These are phyloP conservation scores for Yamadazyma laniorum DNA, from an alignment of 805 yeast genomes.

Conservation along the genomic window DNA sequence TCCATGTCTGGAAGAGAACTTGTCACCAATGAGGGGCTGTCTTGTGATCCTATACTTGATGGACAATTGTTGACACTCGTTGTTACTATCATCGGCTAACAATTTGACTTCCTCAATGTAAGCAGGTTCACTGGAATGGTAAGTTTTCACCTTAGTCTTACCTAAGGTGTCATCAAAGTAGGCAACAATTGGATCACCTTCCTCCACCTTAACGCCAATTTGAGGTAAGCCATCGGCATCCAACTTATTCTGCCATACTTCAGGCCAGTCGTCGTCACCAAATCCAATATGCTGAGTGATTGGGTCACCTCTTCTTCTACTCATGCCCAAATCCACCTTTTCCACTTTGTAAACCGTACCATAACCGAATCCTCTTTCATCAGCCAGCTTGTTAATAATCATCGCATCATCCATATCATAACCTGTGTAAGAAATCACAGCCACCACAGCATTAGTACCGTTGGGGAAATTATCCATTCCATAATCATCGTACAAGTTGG, in stretches of 20 bases:
- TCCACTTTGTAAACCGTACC: slow-evolving; percentile 96
- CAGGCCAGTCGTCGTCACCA: slow-evolving; percentile 91
- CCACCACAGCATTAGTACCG: slow-evolving; percentile 97
- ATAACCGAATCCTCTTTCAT: slow-evolving; percentile 96
- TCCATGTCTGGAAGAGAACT: slow-evolving; percentile 96
- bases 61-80: slow-evolving; percentile 80
- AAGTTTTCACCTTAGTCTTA: slow-evolving; percentile 86
- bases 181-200: slow-evolving; percentile 95
- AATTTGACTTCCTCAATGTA: slow-evolving; percentile 93
- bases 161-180: slow-evolving; percentile 88
- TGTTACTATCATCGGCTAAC: slow-evolving; percentile 75
- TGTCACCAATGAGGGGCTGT: slow-evolving; percentile 94
- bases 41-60: slow-evolving; percentile 90
- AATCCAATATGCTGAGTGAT: slow-evolving; percentile 92
- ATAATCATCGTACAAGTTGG: slow-evolving; percentile 88
- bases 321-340: slow-evolving; percentile 75
- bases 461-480: slow-evolving; percentile 99
- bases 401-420: slow-evolving; percentile 99
- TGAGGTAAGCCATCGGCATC: slow-evolving; percentile 92
- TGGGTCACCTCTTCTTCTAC: slow-evolving; percentile 90
- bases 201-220: slow-evolving; percentile 83
- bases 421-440: slow-evolving; percentile 97
- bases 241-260: slow-evolving; percentile 80
- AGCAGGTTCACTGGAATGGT: slow-evolving; percentile 93
- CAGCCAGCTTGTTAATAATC: slow-evolving; percentile 96